Evolutionary conservation across 768 basidiomycete genomes (phyloP), one percentile per base, ranked within the genome.

Genomic region (Ephemerocybe angulata): DNA sequence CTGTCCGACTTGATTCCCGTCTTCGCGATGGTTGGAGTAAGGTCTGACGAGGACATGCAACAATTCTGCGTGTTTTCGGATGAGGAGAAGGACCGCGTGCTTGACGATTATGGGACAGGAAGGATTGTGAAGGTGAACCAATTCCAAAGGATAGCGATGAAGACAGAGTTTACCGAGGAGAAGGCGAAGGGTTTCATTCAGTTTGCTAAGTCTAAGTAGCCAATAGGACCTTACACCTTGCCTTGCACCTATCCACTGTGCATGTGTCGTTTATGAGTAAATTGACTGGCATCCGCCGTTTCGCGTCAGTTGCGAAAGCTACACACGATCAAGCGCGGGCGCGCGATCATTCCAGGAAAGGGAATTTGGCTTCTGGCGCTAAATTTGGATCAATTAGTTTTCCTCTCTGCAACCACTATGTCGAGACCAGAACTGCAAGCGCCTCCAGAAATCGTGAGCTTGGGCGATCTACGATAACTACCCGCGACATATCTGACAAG

Each of bases 391-490:
- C 49, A 44, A 53, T 58, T 60, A 52, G 52, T 50, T 49, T 54
- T 30, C 53, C 44, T 56, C 25, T 50, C 55, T 50, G 56, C 52
- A 40, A 31, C 25, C 37, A 42, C 44, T 37, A 93, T 94, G 91
- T 92, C 90, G 21, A 76, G 93, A 65, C 93, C 93, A 58, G 93
- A 95, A 65, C 82, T 90, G 49, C 82, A 88, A 70, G 90, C 90
- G 27, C 93, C 93, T 22, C 91, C 93, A 56, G 90, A 94, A 76
- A 87, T 99, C 55, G 96, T 58, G 87, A 44, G 38, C 37, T 57
- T 37, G 21, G 53, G 51, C 17, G 33, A 13, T 28, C 31, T 35
- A 25, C 28, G 47, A 17, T 33, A 41, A n/a, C n/a, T 22, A 38
- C 48, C 29, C 47, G 25, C 38, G 42, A 22, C 58, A 25, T 10